Evolutionary conservation across 352 stramenopile species (phyloP).

Genomic region (Phytophthora pistaciae): DNA sequence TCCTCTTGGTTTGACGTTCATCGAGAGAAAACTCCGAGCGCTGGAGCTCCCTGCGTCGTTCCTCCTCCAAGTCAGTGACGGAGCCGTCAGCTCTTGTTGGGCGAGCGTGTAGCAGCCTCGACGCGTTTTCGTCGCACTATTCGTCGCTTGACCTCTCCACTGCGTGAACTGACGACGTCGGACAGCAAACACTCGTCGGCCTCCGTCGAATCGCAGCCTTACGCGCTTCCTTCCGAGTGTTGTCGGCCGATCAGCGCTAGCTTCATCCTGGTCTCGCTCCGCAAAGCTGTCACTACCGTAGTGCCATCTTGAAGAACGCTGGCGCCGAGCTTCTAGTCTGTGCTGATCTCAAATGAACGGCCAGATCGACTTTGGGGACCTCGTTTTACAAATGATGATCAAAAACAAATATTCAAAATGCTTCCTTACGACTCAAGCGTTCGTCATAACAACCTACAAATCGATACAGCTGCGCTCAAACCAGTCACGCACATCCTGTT

Average conservation of each 20-base stretch:
- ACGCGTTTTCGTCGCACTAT: slow-evolving; percentile 15
- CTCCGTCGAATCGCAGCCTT: slow-evolving; percentile 4
- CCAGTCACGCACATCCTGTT: too few species aligned
- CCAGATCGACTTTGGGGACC: too few species aligned
- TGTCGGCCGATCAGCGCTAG: background rate
- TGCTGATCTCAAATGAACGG: too few species aligned
- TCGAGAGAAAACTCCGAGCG: slow-evolving; percentile 14
- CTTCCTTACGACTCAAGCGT: too few species aligned
- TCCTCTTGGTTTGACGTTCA: slow-evolving; percentile 3
- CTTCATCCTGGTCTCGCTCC: slow-evolving; percentile 3
- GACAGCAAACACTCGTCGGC: slow-evolving; percentile 1
- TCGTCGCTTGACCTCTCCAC: slow-evolving; percentile 23
- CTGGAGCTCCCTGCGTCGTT: slow-evolving; percentile 7
- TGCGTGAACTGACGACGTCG: slow-evolving; percentile 19
- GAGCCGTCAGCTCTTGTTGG: slow-evolving; percentile 16
- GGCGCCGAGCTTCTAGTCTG: too few species aligned
- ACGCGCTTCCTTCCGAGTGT: background rate
- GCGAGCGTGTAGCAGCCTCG: slow-evolving; percentile 25
- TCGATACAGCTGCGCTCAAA: too few species aligned
- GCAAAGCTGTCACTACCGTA: slow-evolving; percentile 21
- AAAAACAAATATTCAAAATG: too few species aligned
- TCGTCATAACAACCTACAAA: too few species aligned
- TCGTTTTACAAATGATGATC: too few species aligned
- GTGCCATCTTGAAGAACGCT: too few species aligned
- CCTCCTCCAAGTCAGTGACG: slow-evolving; percentile 22